Conservation (phyloP, 176 grass and related monocot genomes). For the Echinochloa phyllopogon region DNA sequence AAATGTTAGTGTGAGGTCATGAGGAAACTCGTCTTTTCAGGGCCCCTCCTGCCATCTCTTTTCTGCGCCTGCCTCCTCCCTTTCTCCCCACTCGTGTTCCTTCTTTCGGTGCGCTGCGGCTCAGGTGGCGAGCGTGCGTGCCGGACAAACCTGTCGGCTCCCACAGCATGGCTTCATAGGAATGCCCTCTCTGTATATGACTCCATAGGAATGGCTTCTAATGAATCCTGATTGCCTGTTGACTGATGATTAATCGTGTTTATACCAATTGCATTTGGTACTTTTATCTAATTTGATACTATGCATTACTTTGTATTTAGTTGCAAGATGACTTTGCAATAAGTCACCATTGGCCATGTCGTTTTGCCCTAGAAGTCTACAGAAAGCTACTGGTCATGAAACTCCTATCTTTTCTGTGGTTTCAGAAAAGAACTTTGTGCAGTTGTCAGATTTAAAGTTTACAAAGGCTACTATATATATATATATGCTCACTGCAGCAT, state of each 20-base stretch:
- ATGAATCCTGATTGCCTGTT: background rate
- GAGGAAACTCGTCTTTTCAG: conserved; percentile 42
- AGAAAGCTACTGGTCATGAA: too few species aligned
- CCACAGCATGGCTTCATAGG: too few species aligned
- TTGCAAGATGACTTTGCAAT: background rate
- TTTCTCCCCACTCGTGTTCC: conserved; percentile 12
- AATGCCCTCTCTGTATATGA: too few species aligned
- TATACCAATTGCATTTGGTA: background rate
- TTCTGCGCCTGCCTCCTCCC: conserved; percentile 5
- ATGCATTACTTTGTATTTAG: background rate
- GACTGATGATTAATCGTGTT: background rate
- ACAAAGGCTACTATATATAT: background rate
- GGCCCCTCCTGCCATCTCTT: conserved; percentile 18
- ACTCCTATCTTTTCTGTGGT: too few species aligned
- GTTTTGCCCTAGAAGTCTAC: too few species aligned
- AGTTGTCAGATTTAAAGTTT: background rate
- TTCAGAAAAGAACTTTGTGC: background rate
- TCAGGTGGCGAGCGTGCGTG: conserved; percentile 45
- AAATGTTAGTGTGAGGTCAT: conserved; percentile 51
- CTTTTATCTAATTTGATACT: background rate
- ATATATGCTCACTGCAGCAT: background rate
- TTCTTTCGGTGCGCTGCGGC: conserved; percentile 42
- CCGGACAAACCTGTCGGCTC: conserved; percentile 39
- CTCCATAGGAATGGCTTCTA: background rate
- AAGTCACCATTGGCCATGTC: background rate